Percentiles rank a stretch among this genome's conserved stretches.
phyloP scores from a whole-genome alignment of 2,329 filamentous ascomycete genomes.

The Mycogone perniciosa region DNA sequence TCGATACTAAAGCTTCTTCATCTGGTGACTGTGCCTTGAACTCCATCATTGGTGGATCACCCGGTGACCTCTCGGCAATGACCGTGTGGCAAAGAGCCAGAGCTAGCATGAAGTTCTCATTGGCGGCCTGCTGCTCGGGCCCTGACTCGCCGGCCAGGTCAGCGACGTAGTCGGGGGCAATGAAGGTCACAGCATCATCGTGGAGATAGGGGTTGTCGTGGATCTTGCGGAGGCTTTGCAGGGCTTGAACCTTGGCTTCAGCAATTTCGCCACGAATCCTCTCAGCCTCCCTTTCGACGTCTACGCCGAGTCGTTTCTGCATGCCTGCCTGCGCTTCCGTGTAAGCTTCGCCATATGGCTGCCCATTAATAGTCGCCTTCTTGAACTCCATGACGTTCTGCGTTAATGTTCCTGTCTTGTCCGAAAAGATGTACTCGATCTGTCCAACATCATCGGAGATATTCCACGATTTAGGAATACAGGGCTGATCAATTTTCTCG shows the following conservation, averaged over 20 bases:
- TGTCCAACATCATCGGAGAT: conserved; percentile 97
- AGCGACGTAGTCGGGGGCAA: conserved; percentile 81
- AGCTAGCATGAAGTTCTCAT: conserved; percentile 87
- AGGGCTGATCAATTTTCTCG: conserved; percentile 86
- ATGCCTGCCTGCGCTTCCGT: conserved; percentile 95
- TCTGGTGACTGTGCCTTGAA: conserved; percentile 98
- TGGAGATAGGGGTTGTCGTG: conserved; percentile 87
- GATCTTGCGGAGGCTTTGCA: conserved; percentile 65
- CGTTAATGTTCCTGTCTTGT: conserved; percentile 93
- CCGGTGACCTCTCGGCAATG: conserved; percentile 81
- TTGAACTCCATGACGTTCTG: conserved; percentile 99
- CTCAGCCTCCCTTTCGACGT: conserved; percentile 74
- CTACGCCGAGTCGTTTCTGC: conserved; percentile 83
- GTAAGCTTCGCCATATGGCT: conserved; percentile 93
- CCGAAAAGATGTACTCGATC: conserved; percentile 98
- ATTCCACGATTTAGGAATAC: conserved; percentile 97
- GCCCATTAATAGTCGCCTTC: conserved; percentile 93
- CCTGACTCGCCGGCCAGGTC: conserved; percentile 77
- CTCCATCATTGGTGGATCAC: conserved; percentile 83
- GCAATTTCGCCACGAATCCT: conserved; percentile 73
- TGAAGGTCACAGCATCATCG: conserved; percentile 84
- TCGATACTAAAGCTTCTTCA: conserved; percentile 88
- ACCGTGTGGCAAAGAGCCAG: conserved; percentile 96
- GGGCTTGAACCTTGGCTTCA: conserved; percentile 64
- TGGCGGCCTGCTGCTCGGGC: conserved; percentile 67